These are phyloP conservation scores for Macrotyloma uniflorum DNA, from an alignment of 306 rosid genomes.

Conservation along the genomic window DNA sequence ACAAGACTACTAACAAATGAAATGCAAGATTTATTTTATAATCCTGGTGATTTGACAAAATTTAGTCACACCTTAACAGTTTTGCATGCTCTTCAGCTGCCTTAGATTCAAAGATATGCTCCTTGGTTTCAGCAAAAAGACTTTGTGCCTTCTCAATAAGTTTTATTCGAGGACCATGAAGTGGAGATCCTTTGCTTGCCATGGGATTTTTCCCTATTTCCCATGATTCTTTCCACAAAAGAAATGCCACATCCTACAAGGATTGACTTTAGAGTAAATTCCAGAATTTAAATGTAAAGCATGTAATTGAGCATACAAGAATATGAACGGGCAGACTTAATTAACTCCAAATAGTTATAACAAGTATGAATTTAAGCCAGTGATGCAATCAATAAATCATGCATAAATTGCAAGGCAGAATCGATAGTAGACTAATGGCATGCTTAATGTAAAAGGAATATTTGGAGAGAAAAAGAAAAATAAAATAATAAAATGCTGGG, in stretches of 20 bases:
- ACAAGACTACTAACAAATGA: constrained; percentile 29
- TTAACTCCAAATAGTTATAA: constrained; percentile 20
- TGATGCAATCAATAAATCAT: background rate
- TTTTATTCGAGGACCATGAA: constrained; percentile 94
- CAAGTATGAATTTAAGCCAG: constrained; percentile 18
- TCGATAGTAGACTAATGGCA: background rate
- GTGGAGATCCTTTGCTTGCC: constrained; percentile 97
- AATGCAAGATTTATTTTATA: constrained; percentile 13
- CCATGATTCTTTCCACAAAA: constrained; percentile 98
- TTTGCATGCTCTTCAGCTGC: constrained; percentile 99
- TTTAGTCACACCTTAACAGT: constrained; percentile 66
- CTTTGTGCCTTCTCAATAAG: constrained; percentile 74
- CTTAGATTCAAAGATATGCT: constrained; percentile 83
- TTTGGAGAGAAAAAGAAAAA: background rate
- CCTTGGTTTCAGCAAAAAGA: constrained; percentile 90
- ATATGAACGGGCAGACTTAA: constrained; percentile 18
- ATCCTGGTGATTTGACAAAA: constrained; percentile 17
- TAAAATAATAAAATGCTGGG: background rate
- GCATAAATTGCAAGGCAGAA: constrained; percentile 20
- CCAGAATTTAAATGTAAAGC: constrained; percentile 31
- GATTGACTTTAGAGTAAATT: constrained; percentile 31
- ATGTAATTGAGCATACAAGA: constrained; percentile 13
- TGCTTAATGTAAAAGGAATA: constrained; percentile 2
- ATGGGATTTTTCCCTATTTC: constrained; percentile 83
- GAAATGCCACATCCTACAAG: constrained; percentile 89